phyloP scores from a whole-genome alignment of 371 early-diverging fungal species.

The Conidiobolus coronatus region DNA sequence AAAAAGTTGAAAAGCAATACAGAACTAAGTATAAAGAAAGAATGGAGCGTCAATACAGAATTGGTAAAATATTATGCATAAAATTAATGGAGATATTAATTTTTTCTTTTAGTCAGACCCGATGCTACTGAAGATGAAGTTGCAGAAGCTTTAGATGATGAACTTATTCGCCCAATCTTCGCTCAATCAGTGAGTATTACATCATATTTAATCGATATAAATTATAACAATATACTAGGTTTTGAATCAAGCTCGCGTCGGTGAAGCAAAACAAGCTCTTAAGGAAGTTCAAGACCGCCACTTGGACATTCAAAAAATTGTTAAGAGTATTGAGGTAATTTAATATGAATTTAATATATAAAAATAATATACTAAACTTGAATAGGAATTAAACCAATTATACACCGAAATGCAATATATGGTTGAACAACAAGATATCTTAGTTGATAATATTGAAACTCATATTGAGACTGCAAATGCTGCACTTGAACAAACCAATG shows the following conservation, averaged over 20 bases:
- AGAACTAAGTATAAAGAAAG: constrained; percentile 62
- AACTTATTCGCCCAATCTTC: constrained; percentile 51
- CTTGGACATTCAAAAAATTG: constrained; percentile 70
- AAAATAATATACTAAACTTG: not conserved
- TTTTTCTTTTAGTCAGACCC: constrained; percentile 36
- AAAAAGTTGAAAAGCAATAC: constrained; percentile 51
- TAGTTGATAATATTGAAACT: constrained; percentile 42
- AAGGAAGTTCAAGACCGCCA: constrained; percentile 70
- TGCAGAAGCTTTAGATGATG: constrained; percentile 44
- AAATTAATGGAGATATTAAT: not conserved
- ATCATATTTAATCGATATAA: not conserved
- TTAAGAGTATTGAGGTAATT: constrained; percentile 8
- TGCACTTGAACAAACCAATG: constrained; percentile 42
- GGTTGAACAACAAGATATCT: constrained; percentile 54
- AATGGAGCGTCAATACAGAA: constrained; percentile 61
- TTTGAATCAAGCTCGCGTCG: constrained; percentile 43
- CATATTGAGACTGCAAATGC: constrained; percentile 31
- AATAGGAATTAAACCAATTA: constrained; percentile 57
- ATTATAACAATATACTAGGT: constrained; percentile 16
- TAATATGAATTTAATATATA: not conserved
- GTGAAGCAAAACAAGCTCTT: constrained; percentile 56
- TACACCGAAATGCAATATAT: constrained; percentile 78
- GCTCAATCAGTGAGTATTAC: constrained; percentile 41
- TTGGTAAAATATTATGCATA: constrained; percentile 23
- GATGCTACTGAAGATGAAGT: constrained; percentile 65